Evolutionary conservation across 1,284 basidiomycete species (phyloP).

Genomic region (Mycosarcoma mackinlayi): DNA sequence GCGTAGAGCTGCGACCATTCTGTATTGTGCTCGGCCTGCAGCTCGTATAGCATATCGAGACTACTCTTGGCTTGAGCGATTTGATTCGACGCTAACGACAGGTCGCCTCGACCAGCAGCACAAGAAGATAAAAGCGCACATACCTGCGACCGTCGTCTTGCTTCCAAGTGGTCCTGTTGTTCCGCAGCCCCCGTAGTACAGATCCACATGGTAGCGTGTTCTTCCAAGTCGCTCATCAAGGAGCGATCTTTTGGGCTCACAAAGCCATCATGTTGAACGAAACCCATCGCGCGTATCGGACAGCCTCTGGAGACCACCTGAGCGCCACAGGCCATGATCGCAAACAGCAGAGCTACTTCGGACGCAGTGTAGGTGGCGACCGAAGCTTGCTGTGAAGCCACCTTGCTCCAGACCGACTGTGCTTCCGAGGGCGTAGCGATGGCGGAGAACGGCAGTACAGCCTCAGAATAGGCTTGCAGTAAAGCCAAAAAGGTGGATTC

Average conservation of each 20-base stretch:
- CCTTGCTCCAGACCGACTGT: constrained; percentile 1
- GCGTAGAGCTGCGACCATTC: background rate
- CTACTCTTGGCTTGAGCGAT: background rate
- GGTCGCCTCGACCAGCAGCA: constrained; percentile 11
- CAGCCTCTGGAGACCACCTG: background rate
- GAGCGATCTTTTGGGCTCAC: background rate
- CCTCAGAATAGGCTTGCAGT: constrained; percentile 1
- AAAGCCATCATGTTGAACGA: no score
- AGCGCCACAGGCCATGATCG: constrained; percentile 17
- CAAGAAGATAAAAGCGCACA: constrained; percentile 1
- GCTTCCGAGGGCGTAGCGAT: constrained; percentile 1
- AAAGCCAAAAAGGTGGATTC: constrained; percentile 3
- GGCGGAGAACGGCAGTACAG: constrained; percentile 2
- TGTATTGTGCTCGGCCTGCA: background rate
- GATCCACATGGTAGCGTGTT: background rate
- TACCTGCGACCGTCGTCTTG: background rate
- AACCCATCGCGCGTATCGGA: no score
- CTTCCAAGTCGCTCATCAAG: background rate
- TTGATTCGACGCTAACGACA: background rate
- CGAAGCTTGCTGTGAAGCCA: background rate
- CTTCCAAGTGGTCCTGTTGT: background rate
- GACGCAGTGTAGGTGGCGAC: background rate
- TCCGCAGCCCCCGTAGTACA: background rate
- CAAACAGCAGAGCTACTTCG: constrained; percentile 6
- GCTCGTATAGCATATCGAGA: no score